Evolutionary conservation across 2,329 filamentous ascomycete species (phyloP), one percentile per base, ranked within the genome.

Genomic region (Botrytis paeoniae): DNA sequence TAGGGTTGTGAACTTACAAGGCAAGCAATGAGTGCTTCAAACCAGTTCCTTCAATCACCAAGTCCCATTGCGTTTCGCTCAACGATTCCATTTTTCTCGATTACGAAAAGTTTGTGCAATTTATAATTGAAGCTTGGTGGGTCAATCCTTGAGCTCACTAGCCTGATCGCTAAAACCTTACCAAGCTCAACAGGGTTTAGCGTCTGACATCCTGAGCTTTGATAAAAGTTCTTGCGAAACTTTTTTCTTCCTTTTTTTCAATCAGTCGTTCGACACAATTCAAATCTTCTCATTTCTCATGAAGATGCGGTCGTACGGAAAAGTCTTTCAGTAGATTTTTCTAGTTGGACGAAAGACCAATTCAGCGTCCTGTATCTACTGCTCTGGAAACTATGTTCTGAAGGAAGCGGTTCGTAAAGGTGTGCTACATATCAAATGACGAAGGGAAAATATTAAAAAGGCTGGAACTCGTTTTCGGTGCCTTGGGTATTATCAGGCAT

Each of bases 361-460:
- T 83, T 78, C 80, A 82, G 88, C 91, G 86, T 89, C 90, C 90
- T 91, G 92, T 94, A 94, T 94, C 92, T 94, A 91, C 92, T 93
- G 90, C 91, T 90, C 90, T 92, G 87, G 91, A 94, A 88, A 90
- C 74, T 76, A 83, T 84, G 83, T 85, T 86, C 86, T 93, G 92
- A 93, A 88, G 89, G 90, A 90, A 84, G 91, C 90, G 86, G 92
- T 91, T 94, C 92, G 92, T 86, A 93, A 91, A 90, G 89, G 89
- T 90, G 51, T 88, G 90, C 89, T 88, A 93, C 90, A 93, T 70
- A 73, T 61, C n/a, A 68, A 68, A 64, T 72, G 43, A 20, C 48
- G 9, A 18, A 57, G 20, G 65, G 18, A 57, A 54, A 57, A 32
- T 32, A 51, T 32, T 41, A n/a, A 29, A 41, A 25, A 45, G 16